Conservation (phyloP, 1,284 basidiomycete species). For the Cutaneotrichosporon spelunceum region DNA sequence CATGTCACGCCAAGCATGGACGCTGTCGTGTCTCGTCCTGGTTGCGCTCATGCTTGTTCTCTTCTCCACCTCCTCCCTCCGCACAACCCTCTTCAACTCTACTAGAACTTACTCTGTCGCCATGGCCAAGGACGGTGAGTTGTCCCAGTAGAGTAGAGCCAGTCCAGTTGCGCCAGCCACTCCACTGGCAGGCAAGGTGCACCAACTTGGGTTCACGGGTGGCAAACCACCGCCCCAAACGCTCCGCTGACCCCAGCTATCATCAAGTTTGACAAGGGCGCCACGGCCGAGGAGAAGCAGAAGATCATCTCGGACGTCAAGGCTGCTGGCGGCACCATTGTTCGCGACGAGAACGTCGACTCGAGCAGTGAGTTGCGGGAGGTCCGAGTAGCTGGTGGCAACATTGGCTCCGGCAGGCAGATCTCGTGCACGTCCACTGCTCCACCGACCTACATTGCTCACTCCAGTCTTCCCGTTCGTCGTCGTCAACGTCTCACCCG, state of each 20-base stretch:
- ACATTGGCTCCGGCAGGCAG: background rate
- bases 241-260: constrained; percentile 31
- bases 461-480: constrained; percentile 43
- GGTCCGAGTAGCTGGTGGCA: background rate
- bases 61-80: background rate
- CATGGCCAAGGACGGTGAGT: constrained; percentile 9
- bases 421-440: background rate
- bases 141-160: background rate
- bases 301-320: constrained; percentile 34
- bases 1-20: constrained; percentile 7
- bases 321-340: constrained; percentile 34
- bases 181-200: background rate
- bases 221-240: background rate
- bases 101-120: background rate
- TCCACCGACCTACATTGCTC: background rate
- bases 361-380: constrained; percentile 36
- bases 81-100: background rate
- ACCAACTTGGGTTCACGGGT: background rate
- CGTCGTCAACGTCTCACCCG: constrained; percentile 30
- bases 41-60: constrained; percentile 4
- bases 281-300: constrained; percentile 34
- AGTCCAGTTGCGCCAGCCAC: background rate
- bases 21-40: constrained; percentile 3
- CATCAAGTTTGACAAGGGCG: constrained; percentile 42
- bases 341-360: constrained; percentile 37